Base-by-base conservation (phyloP, 2,329 filamentous ascomycete genomes). In the Paecilomyces variotii region DNA sequence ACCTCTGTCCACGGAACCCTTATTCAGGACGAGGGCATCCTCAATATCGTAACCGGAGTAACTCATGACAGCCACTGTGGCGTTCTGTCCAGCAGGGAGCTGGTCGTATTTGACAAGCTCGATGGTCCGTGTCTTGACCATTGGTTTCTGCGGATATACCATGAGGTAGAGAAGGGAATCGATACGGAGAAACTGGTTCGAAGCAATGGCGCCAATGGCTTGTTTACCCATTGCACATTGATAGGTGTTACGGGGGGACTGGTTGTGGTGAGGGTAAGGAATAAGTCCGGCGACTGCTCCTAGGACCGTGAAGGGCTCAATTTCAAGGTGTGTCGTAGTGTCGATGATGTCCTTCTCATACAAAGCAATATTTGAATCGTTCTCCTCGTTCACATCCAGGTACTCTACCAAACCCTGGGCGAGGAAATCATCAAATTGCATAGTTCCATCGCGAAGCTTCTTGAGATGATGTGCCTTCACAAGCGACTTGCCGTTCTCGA, bases 181-280 rank as follows among this genome's bases (percentile, higher is more conserved):
- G 72, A 99, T 97, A 58, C 94, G 87, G 68, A 93, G 90, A 77
- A 97, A 96, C 74, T 99, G 94, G 71, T 99, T 99, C 71, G 96
- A 96, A 14, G 93, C 94, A 71, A 99, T 97, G 34, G 93, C 92
- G 34, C 94, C 94, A 72, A 99, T 97, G 45, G 94, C 94, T 88
- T 99, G 94, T 78, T 99, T 99, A 84, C 94, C 94, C 94, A 99
- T 99, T 77, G 94, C 94, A 78, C 93, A 97, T 81, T 97, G 93
- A 70, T 99, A 99, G 0, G 94, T 99, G 72, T 99, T 99, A 82
- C 94, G 84, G 9, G 94, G 94, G 14, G 95, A 99, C 74, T 99
- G 94, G 75, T 99, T 99, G 80, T 99, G 94, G 73, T 99, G 94
- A 7, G 94, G 94, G 70, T 97, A 99, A 3, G 94, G 94, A 72